Evolutionary conservation across 108 stramenopile genomes (phyloP), one percentile per base, ranked within the genome.

Genomic region (Skeletonema costatum): DNA sequence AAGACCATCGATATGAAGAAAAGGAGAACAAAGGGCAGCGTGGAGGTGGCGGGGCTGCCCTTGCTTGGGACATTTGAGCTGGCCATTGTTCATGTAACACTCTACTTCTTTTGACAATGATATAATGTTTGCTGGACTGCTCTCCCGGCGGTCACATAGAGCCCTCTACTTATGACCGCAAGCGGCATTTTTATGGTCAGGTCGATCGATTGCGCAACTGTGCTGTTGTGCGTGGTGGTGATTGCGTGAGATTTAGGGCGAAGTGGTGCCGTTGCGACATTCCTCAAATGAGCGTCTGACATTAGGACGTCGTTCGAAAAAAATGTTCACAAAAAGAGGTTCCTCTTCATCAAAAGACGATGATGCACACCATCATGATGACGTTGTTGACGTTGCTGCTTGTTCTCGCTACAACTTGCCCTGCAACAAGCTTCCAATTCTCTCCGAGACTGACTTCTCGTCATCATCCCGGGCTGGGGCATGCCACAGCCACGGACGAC

Each of bases 1-100:
- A 73, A 58, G n/a, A 91, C 65, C 90, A 91, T 91, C 29, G 77
- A 70, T 11, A 73, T 5, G 65, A 91, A 88, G 70, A 90, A 90
- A 14, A 76, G 38, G 19, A 72, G 51, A 39, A 86, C 72, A 44
- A 82, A 84, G 12, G 77, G 53, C 5, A 77, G 41, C 12, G 74
- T 61, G 2, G 70, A 30, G 9, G 64, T 33, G 32, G 48, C 6
- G 68, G 68, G 30, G 74, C 50, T 62, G 17, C 46, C 60, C 30
- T 60, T 19, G 35, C 33, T 2, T 42, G 11, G 41, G 33, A 9
- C n/a, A 32, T 44, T 33, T 16, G 33, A 41, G 68, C 4, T 48
- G 46, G 44, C 35, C 51, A 69, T 66, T 19, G 17, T 48, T 19
- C 12, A 17, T 46, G 44, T 12, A 14, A 3, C 14, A 11, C 14